A percentile compares a stretch with the other conserved stretches of the same genome.
phyloP scores from a whole-genome alignment of 176 grass and related monocot species.

The Carex parvula region DNA sequence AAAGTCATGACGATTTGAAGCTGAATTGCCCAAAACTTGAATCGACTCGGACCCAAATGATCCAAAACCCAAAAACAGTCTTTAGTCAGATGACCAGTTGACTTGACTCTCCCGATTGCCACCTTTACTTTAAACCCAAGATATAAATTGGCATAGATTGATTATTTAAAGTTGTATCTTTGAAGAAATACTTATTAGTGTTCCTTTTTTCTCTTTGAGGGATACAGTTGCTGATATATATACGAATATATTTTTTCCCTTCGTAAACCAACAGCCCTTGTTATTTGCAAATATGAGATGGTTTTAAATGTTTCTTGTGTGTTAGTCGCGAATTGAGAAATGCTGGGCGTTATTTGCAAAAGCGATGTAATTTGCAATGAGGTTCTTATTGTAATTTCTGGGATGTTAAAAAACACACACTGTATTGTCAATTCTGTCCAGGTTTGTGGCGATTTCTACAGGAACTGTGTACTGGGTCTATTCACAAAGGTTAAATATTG shows the following conservation, averaged over 20 bases:
- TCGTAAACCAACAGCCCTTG: not conserved
- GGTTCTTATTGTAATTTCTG: not conserved
- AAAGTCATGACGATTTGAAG: not conserved
- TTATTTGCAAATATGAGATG: not conserved
- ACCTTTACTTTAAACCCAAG: not conserved
- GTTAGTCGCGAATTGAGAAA: not conserved
- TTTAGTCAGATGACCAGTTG: not conserved
- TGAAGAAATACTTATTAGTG: not conserved
- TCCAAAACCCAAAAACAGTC: not conserved
- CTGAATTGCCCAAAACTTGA: not conserved
- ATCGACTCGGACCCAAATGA: not conserved
- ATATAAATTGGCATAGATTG: not conserved
- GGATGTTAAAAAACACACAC: not conserved
- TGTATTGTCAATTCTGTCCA: slow-evolving; percentile 2
- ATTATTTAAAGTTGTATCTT: not conserved
- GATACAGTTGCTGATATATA: not conserved
- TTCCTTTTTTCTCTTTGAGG: not conserved
- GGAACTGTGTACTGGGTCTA: slow-evolving; percentile 87
- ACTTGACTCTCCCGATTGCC: not conserved
- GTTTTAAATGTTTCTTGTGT: not conserved
- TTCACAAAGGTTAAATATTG: slow-evolving; percentile 64
- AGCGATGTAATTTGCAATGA: not conserved
- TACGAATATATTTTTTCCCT: not conserved
- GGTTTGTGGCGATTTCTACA: slow-evolving; percentile 74
- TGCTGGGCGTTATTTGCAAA: not conserved